Percentiles rank a stretch among this genome's conserved stretches.
These are phyloP conservation scores for Lodderomyces orthopsilosis DNA, from an alignment of 1,139 yeast species.

Conservation along the genomic window DNA sequence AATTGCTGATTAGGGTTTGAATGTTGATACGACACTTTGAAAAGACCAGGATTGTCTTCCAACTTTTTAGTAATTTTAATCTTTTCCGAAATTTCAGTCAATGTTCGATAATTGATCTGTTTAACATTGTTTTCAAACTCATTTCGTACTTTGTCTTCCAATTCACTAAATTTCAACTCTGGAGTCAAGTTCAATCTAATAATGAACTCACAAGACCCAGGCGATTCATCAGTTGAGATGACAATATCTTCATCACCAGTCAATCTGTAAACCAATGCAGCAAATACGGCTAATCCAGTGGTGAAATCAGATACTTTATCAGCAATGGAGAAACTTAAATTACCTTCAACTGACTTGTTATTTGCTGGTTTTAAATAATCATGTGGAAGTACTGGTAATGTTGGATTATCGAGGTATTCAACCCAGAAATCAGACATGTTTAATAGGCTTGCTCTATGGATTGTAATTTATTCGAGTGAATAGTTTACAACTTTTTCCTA, in stretches of 20 bases:
- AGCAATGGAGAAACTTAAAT: slow-evolving; percentile 18
- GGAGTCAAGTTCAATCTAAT: slow-evolving; percentile 61
- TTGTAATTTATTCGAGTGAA: too few relatives aligned
- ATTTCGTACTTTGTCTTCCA: slow-evolving; percentile 44
- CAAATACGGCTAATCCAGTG: slow-evolving; percentile 65
- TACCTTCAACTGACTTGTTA: slow-evolving; percentile 66
- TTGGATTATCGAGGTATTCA: slow-evolving; percentile 69
- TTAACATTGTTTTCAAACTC: slow-evolving; percentile 40
- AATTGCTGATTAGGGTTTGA: slow-evolving; percentile 40
- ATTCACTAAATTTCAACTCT: slow-evolving; percentile 49
- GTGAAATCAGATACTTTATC: slow-evolving; percentile 31
- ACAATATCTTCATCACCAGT: slow-evolving; percentile 95
- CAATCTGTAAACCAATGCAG: slow-evolving; percentile 69
- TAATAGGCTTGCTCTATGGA: background rate
- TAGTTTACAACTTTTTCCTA: background rate
- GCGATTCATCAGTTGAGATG: slow-evolving; percentile 62
- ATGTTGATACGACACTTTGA: slow-evolving; percentile 62
- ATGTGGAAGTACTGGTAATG: slow-evolving; percentile 82
- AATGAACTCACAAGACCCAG: slow-evolving; percentile 47
- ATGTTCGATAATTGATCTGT: slow-evolving; percentile 42
- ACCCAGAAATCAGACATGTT: slow-evolving; percentile 54
- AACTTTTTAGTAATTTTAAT: slow-evolving; percentile 49
- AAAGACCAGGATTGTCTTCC: slow-evolving; percentile 61
- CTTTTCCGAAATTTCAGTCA: slow-evolving; percentile 54
- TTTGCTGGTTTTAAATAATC: slow-evolving; percentile 82